Base-by-base conservation (phyloP, 1,284 basidiomycete species). In the Trichosporon coremiiforme region DNA sequence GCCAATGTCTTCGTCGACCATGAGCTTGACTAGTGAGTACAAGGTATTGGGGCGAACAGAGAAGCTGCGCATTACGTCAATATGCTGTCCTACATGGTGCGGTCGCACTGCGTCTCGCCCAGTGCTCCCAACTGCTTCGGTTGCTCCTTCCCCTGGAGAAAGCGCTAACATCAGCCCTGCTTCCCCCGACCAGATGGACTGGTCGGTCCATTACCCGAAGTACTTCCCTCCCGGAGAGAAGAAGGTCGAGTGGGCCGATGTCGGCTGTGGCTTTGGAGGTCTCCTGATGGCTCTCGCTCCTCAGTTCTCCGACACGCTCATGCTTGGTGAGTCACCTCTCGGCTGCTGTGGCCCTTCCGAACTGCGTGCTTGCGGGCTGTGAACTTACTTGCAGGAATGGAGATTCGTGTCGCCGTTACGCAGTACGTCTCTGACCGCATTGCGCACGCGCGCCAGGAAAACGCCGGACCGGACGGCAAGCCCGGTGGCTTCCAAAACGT, bases 1-100 rank as follows among this genome's bases (percentile, higher is more conserved):
- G 95, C 96, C 7, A 99, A 99, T 82, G 96, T 96, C 1, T 98
- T 99, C 84, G 93, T 93, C 15, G 97, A 99, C 83, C 97, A 99
- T 84, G 87, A 89, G 29, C 88, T 99, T 65, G 90, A 90, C 73
- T 99, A 98, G 86, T 87, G 67, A 68, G 85, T 57, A 8, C 33
- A 33, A 8, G 22, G 53, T 41, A 33, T 29, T 2, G 9, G 55
- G 2, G 29, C 22, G 13, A 8, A 33, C 33, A 3, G 33, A 4
- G 4, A 8, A 33, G 33, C 8, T 33, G 33, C 8, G 33, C 8
- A 33, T 33, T 33, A 4, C 8, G 33, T 8, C 33, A 3, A 33
- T 3, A 33, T 33, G 8, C 33, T n/a, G 33, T 33, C 8, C 33
- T 33, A 8, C 33, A 33, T 33, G 33, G 33, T 33, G 33, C 33